Conservation (phyloP, 148 eudicot genomes). For the Rheum nobile region DNA sequence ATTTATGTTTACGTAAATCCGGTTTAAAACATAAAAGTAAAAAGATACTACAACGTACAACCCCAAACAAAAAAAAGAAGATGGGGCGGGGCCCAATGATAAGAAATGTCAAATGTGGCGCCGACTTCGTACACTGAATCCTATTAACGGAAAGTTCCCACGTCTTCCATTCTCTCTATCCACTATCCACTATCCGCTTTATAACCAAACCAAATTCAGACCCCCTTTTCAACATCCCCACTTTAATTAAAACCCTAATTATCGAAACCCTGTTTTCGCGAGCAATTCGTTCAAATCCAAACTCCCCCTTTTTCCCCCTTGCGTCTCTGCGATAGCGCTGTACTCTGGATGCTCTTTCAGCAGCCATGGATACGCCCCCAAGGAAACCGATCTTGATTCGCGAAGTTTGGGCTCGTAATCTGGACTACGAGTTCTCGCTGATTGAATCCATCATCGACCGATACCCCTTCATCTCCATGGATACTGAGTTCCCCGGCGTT, state of each 20-base stretch:
- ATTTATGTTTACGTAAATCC: too few species aligned
- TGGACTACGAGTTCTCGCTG: constrained; percentile 32
- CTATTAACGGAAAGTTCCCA: neutral
- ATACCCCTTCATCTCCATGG: constrained; percentile 49
- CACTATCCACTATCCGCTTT: neutral
- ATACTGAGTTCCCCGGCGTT: constrained; percentile 69
- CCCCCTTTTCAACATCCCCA: neutral
- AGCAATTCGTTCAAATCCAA: neutral
- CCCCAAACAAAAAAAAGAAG: too few species aligned
- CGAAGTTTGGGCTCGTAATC: constrained; percentile 41
- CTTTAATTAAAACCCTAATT: neutral
- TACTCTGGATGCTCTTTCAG: neutral
- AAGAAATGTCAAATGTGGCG: neutral
- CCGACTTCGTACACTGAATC: neutral
- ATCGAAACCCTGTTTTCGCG: neutral
- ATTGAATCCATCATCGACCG: constrained; percentile 26
- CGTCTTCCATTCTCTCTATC: neutral
- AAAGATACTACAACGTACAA: too few species aligned
- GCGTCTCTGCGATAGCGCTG: neutral
- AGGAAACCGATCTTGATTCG: constrained; percentile 26
- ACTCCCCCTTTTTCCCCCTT: neutral
- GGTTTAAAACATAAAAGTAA: too few species aligned
- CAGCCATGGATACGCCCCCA: neutral
- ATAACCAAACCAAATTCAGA: neutral
- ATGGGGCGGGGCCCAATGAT: too few species aligned